phyloP scores from a whole-genome alignment of 2,329 filamentous ascomycete genomes.

The Arthroderma sp. region DNA sequence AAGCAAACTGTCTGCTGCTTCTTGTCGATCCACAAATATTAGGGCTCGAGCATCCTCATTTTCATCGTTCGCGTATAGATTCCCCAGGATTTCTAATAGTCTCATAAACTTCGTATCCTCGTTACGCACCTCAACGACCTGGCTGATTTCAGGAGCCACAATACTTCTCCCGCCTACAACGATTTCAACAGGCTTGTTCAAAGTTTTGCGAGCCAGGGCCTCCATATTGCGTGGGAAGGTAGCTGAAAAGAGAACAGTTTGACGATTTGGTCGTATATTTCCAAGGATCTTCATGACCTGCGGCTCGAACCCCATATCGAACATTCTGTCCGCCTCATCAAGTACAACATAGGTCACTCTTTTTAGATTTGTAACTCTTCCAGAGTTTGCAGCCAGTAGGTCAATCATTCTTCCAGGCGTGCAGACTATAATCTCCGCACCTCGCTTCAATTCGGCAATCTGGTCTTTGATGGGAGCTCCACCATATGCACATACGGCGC shows the following conservation, averaged over 20 bases:
- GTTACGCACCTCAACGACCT: constrained; percentile 76
- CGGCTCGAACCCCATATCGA: constrained; percentile 98
- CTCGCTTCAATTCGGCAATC: constrained; percentile 89
- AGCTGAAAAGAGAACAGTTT: constrained; percentile 91
- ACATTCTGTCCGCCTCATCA: constrained; percentile 97
- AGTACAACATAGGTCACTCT: constrained; percentile 89
- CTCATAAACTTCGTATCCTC: constrained; percentile 75
- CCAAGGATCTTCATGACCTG: constrained; percentile 94
- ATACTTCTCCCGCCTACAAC: constrained; percentile 73
- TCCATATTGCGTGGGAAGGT: constrained; percentile 94
- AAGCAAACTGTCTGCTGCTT: constrained; percentile 69
- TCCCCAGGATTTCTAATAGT: constrained; percentile 72
- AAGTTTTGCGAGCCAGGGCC: constrained; percentile 72
- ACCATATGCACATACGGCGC: constrained; percentile 84
- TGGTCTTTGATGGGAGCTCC: constrained; percentile 95
- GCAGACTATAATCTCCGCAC: constrained; percentile 87
- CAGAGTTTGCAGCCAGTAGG: constrained; percentile 80
- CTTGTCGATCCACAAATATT: constrained; percentile 85
- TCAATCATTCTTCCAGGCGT: constrained; percentile 95
- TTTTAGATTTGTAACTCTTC: constrained; percentile 81
- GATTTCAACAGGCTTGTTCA: constrained; percentile 78
- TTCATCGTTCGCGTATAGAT: constrained; percentile 56
- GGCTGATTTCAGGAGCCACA: constrained; percentile 62
- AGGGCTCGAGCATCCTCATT: constrained; percentile 84
- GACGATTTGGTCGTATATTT: constrained; percentile 80